Percentiles rank a stretch among this genome's conserved stretches.
phyloP scores from a whole-genome alignment of 1,284 basidiomycete species.

The Irpex sp. region DNA sequence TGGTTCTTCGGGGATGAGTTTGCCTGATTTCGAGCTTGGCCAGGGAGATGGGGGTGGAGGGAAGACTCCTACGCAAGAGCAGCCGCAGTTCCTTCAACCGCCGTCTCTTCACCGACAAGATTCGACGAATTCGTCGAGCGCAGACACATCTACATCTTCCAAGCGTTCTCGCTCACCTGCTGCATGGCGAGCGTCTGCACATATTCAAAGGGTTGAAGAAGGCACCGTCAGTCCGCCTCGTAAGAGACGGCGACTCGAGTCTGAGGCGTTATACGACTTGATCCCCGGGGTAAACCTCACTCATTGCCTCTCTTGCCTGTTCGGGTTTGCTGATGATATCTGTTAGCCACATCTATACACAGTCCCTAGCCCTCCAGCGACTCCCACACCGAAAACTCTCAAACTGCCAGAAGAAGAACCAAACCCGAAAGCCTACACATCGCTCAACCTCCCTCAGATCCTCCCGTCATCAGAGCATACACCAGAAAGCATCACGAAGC shows the following conservation, averaged over 20 bases:
- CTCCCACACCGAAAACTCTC: neutral
- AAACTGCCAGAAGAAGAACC: neutral
- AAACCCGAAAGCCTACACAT: neutral
- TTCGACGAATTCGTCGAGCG: neutral
- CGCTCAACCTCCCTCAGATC: neutral
- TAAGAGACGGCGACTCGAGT: neutral
- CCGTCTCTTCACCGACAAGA: neutral
- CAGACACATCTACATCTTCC: neutral
- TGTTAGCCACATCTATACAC: neutral
- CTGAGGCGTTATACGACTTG: neutral
- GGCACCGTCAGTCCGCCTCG: neutral
- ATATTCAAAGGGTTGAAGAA: neutral
- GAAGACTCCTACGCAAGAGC: too few species aligned
- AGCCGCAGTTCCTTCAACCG: too few species aligned
- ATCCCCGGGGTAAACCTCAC: neutral
- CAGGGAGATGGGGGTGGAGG: neutral
- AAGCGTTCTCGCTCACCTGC: neutral
- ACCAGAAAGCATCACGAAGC: neutral
- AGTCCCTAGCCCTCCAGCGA: neutral
- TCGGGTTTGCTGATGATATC: neutral
- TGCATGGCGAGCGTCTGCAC: neutral
- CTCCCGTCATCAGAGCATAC: neutral
- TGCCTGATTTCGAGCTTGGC: too few species aligned
- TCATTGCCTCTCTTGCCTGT: neutral
- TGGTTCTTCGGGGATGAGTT: neutral